A percentile compares a stretch with the other conserved stretches of the same genome.
Conservation (phyloP, 2,329 filamentous ascomycete genomes). For the Juglanconis oblonga region DNA sequence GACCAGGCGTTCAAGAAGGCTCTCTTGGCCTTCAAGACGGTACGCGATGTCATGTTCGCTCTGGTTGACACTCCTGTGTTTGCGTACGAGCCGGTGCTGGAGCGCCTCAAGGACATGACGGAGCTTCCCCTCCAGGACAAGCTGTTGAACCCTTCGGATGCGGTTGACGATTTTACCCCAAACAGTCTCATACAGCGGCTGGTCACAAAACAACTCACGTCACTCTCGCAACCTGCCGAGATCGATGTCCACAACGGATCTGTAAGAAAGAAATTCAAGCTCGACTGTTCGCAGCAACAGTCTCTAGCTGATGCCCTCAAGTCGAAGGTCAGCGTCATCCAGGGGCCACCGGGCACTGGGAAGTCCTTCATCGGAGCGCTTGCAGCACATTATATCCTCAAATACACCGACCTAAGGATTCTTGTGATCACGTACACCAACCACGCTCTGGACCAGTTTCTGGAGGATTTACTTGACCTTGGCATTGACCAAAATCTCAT, state of each 20-base stretch:
- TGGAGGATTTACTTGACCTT: slow-evolving; percentile 60
- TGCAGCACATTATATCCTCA: slow-evolving; percentile 53
- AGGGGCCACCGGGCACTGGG: slow-evolving; percentile 73
- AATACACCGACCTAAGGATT: slow-evolving; percentile 47
- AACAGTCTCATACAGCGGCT: background rate
- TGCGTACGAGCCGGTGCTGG: slow-evolving; percentile 65
- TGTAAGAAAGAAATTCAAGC: slow-evolving; percentile 8
- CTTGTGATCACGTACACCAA: slow-evolving; percentile 69
- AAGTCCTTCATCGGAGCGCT: slow-evolving; percentile 73
- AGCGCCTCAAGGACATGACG: slow-evolving; percentile 52
- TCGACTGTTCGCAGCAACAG: slow-evolving; percentile 47
- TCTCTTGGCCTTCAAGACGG: slow-evolving; percentile 39
- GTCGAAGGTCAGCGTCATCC: slow-evolving; percentile 58
- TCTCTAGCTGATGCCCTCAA: slow-evolving; percentile 55
- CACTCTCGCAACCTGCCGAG: background rate
- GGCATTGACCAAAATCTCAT: slow-evolving; percentile 51
- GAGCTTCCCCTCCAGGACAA: slow-evolving; percentile 55
- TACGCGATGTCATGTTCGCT: slow-evolving; percentile 42
- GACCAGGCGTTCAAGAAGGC: slow-evolving; percentile 41
- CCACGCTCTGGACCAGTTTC: slow-evolving; percentile 63
- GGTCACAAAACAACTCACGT: slow-evolving; percentile 1
- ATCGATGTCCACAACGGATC: background rate
- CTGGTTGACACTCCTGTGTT: slow-evolving; percentile 65
- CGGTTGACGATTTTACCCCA: slow-evolving; percentile 2
- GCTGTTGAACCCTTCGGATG: slow-evolving; percentile 38